A percentile compares a stretch with the other conserved stretches of the same genome.
Evolutionary conservation across 2,329 filamentous ascomycete genomes (phyloP).

Genomic region (Fonsecaea erecta): DNA sequence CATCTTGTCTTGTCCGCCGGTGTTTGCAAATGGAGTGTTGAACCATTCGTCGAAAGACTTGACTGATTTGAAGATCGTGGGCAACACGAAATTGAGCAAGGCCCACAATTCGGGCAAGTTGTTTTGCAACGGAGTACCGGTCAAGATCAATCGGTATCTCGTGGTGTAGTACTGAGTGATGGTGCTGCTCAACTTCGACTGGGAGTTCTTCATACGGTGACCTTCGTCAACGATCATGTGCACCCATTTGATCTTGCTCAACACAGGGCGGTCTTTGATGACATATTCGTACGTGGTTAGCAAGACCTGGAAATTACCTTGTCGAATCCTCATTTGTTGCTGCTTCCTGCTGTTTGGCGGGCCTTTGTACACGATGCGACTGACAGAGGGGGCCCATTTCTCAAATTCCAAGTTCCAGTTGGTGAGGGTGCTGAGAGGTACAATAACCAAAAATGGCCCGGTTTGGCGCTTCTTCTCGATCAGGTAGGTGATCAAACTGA

Average conservation of each 20-base stretch:
- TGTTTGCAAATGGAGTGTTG: slow-evolving; percentile 99
- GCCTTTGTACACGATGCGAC: slow-evolving; percentile 93
- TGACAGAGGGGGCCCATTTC: slow-evolving; percentile 91
- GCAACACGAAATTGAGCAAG: slow-evolving; percentile 96
- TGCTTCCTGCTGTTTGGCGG: slow-evolving; percentile 85
- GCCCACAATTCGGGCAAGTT: slow-evolving; percentile 96
- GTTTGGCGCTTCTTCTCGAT: slow-evolving; percentile 93
- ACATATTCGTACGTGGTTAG: slow-evolving; percentile 99
- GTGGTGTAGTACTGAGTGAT: slow-evolving; percentile 95
- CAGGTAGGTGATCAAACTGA: slow-evolving; percentile 94
- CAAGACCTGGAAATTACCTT: slow-evolving; percentile 92
- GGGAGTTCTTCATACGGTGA: slow-evolving; percentile 98
- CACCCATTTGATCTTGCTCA: slow-evolving; percentile 99
- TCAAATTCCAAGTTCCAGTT: slow-evolving; percentile 99
- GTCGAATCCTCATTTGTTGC: slow-evolving; percentile 91
- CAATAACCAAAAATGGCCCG: slow-evolving; percentile 94
- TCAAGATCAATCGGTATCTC: slow-evolving; percentile 93
- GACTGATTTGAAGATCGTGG: slow-evolving; percentile 98
- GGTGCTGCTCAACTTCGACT: slow-evolving; percentile 93
- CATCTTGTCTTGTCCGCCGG: slow-evolving; percentile 97
- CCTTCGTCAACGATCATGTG: slow-evolving; percentile 99
- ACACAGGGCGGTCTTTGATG: slow-evolving; percentile 93
- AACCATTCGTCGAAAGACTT: slow-evolving; percentile 99
- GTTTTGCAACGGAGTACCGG: slow-evolving; percentile 95
- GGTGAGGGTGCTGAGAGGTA: slow-evolving; percentile 92